These are phyloP conservation scores for Exophiala alcalophila DNA, from an alignment of 2,329 filamentous ascomycete genomes.

Conservation along the genomic window DNA sequence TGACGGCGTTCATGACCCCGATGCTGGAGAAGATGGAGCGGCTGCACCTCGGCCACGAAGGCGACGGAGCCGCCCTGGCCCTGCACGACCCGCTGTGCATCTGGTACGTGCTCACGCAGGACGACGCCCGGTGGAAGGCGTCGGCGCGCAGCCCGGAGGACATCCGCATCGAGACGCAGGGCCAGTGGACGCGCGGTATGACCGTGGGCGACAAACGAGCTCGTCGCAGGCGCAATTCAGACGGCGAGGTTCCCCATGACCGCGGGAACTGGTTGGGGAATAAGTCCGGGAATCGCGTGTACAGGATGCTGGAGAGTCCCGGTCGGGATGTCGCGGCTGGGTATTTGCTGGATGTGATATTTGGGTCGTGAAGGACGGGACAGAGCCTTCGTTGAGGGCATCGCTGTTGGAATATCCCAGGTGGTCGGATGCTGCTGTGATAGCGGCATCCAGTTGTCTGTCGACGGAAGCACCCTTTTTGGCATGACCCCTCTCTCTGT, in stretches of 20 bases:
- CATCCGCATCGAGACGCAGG: constrained; percentile 81
- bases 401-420: not conserved
- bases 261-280: constrained; percentile 71
- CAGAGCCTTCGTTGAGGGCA: not conserved
- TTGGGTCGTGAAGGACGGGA: constrained; percentile 8
- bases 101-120: constrained; percentile 68
- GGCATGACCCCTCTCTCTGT: too few relatives aligned
- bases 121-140: constrained; percentile 40
- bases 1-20: constrained; percentile 66
- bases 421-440: too few relatives aligned
- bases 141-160: constrained; percentile 65
- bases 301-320: constrained; percentile 62
- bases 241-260: constrained; percentile 65
- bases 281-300: constrained; percentile 73
- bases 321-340: constrained; percentile 16
- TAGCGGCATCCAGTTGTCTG: too few relatives aligned
- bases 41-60: constrained; percentile 54
- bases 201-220: constrained; percentile 75
- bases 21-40: constrained; percentile 67
- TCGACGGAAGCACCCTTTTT: too few relatives aligned
- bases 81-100: constrained; percentile 76
- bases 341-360: constrained; percentile 18
- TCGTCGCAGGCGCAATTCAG: constrained; percentile 44
- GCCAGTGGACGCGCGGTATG: constrained; percentile 94
- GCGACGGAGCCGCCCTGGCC: constrained; percentile 55